Evolutionary conservation across 1,284 basidiomycete species (phyloP).

Genomic region (Ceratobasidium sp.): DNA sequence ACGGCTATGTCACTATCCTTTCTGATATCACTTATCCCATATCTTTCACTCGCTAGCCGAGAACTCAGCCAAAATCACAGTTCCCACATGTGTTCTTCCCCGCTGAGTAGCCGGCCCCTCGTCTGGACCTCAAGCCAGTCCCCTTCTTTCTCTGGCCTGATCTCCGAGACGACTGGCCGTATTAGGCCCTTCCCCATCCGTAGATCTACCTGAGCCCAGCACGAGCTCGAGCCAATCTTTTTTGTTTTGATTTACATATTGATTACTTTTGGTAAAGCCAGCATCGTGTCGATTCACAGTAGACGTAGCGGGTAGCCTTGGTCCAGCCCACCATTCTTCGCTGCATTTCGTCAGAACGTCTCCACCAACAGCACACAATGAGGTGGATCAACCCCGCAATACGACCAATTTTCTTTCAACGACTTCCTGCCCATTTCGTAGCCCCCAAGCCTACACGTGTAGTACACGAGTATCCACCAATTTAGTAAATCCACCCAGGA

Average conservation of each 20-base stretch:
- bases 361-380: too few species aligned
- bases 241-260: not conserved
- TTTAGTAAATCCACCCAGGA: slow-evolving; percentile 19
- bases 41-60: too few species aligned
- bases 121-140: not conserved
- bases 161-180: not conserved
- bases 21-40: too few species aligned
- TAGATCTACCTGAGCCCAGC: slow-evolving; percentile 13
- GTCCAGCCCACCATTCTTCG: too few species aligned
- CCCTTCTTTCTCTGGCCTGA: not conserved
- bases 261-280: too few species aligned
- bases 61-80: not conserved
- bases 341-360: too few species aligned
- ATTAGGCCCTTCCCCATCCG: not conserved
- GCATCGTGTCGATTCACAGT: too few species aligned
- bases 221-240: not conserved
- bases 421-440: not conserved
- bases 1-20: too few species aligned
- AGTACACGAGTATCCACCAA: slow-evolving; percentile 27
- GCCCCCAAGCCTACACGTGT: slow-evolving; percentile 31
- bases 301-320: too few species aligned
- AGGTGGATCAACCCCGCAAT: slow-evolving; percentile 6
- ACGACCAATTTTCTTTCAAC: slow-evolving; percentile 21
- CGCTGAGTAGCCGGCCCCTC: slow-evolving; percentile 14
- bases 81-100: slow-evolving; percentile 18